These are phyloP conservation scores for Diaporthe sp. DNA, from an alignment of 2,329 filamentous ascomycete species.

Conservation along the genomic window DNA sequence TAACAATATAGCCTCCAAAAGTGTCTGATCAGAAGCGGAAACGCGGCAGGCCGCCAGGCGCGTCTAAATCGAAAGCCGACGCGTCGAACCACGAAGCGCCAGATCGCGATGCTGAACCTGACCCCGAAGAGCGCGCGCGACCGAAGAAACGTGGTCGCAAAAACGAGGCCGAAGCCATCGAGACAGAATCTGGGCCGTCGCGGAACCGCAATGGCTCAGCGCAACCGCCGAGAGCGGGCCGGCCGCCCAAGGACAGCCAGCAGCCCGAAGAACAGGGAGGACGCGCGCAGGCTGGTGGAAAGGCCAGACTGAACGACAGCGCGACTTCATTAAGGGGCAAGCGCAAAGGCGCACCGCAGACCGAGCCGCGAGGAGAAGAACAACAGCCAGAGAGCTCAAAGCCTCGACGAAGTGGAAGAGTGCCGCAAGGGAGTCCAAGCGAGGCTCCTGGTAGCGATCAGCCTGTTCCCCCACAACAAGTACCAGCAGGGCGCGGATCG, in stretches of 20 bases:
- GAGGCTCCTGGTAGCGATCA: not conserved
- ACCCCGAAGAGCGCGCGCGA: constrained; percentile 27
- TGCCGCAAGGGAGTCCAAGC: not conserved
- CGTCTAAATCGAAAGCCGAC: constrained; percentile 38
- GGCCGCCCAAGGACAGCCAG: constrained; percentile 25
- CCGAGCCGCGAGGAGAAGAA: constrained; percentile 39
- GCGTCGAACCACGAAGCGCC: constrained; percentile 37
- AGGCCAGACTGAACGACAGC: not conserved
- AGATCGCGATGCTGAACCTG: constrained; percentile 26
- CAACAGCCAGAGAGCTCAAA: constrained; percentile 37
- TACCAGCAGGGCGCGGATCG: not conserved
- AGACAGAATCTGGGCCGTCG: not conserved
- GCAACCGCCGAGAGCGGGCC: constrained; percentile 19
- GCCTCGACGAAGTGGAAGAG: constrained; percentile 24
- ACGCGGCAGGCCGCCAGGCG: constrained; percentile 45
- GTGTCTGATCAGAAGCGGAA: constrained; percentile 46
- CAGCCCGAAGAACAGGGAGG: not conserved
- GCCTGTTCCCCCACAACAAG: not conserved
- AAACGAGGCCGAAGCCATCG: not conserved
- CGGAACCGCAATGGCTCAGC: constrained; percentile 1
- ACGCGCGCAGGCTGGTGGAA: not conserved
- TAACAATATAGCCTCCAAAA: constrained; percentile 38
- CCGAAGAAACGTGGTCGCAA: constrained; percentile 38
- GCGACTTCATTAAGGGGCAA: not conserved
- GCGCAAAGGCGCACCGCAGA: constrained; percentile 30